Conservation (phyloP, 2,329 filamentous ascomycete species). For the Trichoderma sp. region DNA sequence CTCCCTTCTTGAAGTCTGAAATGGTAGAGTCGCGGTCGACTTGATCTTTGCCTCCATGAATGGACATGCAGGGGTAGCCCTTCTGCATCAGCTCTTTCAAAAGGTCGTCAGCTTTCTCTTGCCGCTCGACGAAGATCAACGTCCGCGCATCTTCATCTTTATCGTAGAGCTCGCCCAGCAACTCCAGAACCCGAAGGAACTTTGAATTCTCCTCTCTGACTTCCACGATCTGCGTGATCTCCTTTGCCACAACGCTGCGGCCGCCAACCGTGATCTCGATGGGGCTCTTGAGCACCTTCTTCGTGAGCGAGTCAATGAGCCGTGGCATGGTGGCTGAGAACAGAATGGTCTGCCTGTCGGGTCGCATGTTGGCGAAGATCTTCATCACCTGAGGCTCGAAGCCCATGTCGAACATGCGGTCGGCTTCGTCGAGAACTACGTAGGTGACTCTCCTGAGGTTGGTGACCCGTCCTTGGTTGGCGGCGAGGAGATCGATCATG, state of each 20-base stretch:
- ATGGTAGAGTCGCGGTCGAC: slow-evolving; percentile 91
- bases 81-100: slow-evolving; percentile 78
- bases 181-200: slow-evolving; percentile 78
- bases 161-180: slow-evolving; percentile 84
- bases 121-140: slow-evolving; percentile 88
- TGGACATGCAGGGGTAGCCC: slow-evolving; percentile 88
- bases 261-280: slow-evolving; percentile 93
- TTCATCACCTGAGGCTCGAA: slow-evolving; percentile 99
- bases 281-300: slow-evolving; percentile 82
- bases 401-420: slow-evolving; percentile 99
- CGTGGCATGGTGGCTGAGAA: slow-evolving; percentile 97
- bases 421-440: slow-evolving; percentile 93
- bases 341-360: slow-evolving; percentile 88
- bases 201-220: slow-evolving; percentile 81
- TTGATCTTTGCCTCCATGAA: slow-evolving; percentile 92
- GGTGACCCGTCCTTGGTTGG: slow-evolving; percentile 91
- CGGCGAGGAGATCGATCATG: slow-evolving; percentile 91
- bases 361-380: slow-evolving; percentile 87
- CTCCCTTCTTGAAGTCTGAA: slow-evolving; percentile 87
- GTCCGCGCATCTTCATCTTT: slow-evolving; percentile 87
- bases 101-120: slow-evolving; percentile 83
- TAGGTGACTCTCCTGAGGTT: slow-evolving; percentile 89
- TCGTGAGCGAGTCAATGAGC: slow-evolving; percentile 86
- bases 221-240: slow-evolving; percentile 92
- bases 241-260: slow-evolving; percentile 81